Evolutionary conservation across 179 eudicot species (phyloP).

Genomic region (Pouteria campechiana): DNA sequence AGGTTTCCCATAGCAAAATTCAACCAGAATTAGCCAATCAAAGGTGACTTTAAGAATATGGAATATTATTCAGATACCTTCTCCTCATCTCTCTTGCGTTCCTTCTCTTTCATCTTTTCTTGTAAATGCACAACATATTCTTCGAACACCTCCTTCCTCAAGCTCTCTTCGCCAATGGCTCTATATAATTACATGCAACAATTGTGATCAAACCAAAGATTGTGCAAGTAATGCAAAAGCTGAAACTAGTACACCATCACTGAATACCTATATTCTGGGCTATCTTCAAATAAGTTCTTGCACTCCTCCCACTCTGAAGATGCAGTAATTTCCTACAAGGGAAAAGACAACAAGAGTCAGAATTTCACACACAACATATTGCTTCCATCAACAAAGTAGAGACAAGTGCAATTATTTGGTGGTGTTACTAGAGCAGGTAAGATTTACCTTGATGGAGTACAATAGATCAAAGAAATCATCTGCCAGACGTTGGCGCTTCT

Average conservation of each 20-base stretch:
- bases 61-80: conserved; percentile 37
- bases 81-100: conserved; percentile 91
- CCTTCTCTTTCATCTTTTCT: conserved; percentile 91
- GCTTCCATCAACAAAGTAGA: no score
- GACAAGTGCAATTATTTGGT: no score
- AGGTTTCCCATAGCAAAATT: neutral
- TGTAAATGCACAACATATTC: conserved; percentile 52
- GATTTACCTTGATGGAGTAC: conserved; percentile 67
- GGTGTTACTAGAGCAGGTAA: no score
- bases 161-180: conserved; percentile 66
- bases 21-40: neutral
- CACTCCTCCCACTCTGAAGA: conserved; percentile 85
- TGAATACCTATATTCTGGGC: conserved; percentile 76
- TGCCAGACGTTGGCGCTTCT: conserved; percentile 74
- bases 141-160: conserved; percentile 63
- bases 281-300: conserved; percentile 61
- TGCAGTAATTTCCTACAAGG: conserved; percentile 54
- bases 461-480: conserved; percentile 76
- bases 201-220: neutral
- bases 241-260: conserved; percentile 3
- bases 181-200: conserved; percentile 16
- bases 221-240: neutral
- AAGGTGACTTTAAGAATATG: neutral
- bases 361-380: no score
- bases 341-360: neutral